Percentiles rank a stretch among this genome's conserved stretches.
Evolutionary conservation across 2,329 filamentous ascomycete genomes (phyloP).

Genomic region (Cyclaneusma minus): DNA sequence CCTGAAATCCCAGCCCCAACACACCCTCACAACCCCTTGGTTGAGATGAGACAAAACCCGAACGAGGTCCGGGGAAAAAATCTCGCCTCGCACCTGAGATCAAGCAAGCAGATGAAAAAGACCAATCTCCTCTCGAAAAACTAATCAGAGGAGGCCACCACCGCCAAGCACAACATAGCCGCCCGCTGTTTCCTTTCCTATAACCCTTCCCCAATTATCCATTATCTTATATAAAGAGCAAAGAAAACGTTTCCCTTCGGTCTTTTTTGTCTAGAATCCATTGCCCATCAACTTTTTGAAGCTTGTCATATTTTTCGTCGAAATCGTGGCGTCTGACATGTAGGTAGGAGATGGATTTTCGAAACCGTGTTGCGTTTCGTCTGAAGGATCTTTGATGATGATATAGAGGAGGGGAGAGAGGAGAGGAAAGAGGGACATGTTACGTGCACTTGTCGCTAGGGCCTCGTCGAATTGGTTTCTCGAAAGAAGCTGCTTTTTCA

Average conservation of each 20-base stretch:
- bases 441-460: slow-evolving; percentile 1
- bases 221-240: slow-evolving; percentile 16
- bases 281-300: too few relatives aligned
- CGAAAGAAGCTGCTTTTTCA: slow-evolving; percentile 1
- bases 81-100: slow-evolving; percentile 25
- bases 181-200: too few relatives aligned
- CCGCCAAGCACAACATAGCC: too few relatives aligned
- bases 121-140: slow-evolving; percentile 13
- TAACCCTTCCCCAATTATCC: slow-evolving; percentile 7
- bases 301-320: too few relatives aligned
- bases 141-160: slow-evolving; percentile 7
- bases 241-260: too few relatives aligned
- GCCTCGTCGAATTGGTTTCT: background rate
- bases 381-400: slow-evolving; percentile 26
- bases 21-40: too few relatives aligned
- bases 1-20: too few relatives aligned
- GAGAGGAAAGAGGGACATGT: slow-evolving; percentile 2
- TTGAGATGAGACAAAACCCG: slow-evolving; percentile 14
- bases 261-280: too few relatives aligned
- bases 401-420: slow-evolving; percentile 3
- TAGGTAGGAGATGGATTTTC: too few relatives aligned
- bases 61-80: slow-evolving; percentile 24
- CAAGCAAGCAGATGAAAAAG: slow-evolving; percentile 11
- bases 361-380: slow-evolving; percentile 18
- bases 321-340: too few relatives aligned